These are phyloP conservation scores for Neophaeococcomyces mojaviensis DNA, from an alignment of 2,329 filamentous ascomycete species.

Conservation along the genomic window DNA sequence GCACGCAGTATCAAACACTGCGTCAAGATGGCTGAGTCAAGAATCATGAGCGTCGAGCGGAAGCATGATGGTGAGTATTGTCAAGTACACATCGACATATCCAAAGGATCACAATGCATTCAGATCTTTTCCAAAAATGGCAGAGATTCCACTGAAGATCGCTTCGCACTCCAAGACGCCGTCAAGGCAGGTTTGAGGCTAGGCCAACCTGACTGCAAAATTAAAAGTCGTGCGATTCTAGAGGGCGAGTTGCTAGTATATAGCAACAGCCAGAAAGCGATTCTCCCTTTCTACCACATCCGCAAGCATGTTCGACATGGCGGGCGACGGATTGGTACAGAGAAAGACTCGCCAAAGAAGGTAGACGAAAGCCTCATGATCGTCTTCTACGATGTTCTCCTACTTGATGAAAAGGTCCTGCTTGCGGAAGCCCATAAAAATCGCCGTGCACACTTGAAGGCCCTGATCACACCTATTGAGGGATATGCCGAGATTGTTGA, in stretches of 20 bases:
- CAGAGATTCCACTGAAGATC: conserved; percentile 75
- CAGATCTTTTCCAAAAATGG: conserved; percentile 89
- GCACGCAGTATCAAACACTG: conserved; percentile 65
- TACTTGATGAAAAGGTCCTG: conserved; percentile 48
- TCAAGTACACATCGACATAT: conserved; percentile 72
- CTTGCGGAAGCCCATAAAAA: conserved; percentile 39
- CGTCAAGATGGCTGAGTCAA: conserved; percentile 52
- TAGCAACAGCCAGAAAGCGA: conserved; percentile 55
- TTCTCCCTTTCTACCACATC: conserved; percentile 74
- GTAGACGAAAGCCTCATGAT: conserved; percentile 34
- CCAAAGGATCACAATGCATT: conserved; percentile 49
- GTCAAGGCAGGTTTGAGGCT: conserved; percentile 60
- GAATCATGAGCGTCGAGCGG: conserved; percentile 64
- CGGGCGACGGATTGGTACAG: conserved; percentile 60
- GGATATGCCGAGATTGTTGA: conserved; percentile 62
- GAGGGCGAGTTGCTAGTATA: conserved; percentile 79
- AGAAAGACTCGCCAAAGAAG: conserved; percentile 52
- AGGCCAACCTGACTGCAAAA: conserved; percentile 48
- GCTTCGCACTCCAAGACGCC: conserved; percentile 52
- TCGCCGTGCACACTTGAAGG: conserved; percentile 47
- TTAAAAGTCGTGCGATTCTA: conserved; percentile 64
- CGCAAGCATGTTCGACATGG: conserved; percentile 70
- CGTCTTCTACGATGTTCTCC: conserved; percentile 53
- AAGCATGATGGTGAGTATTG: conserved; percentile 90
- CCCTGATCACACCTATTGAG: conserved; percentile 46